Conservation (phyloP, 352 stramenopile genomes). For the Ophiocytium majus region DNA sequence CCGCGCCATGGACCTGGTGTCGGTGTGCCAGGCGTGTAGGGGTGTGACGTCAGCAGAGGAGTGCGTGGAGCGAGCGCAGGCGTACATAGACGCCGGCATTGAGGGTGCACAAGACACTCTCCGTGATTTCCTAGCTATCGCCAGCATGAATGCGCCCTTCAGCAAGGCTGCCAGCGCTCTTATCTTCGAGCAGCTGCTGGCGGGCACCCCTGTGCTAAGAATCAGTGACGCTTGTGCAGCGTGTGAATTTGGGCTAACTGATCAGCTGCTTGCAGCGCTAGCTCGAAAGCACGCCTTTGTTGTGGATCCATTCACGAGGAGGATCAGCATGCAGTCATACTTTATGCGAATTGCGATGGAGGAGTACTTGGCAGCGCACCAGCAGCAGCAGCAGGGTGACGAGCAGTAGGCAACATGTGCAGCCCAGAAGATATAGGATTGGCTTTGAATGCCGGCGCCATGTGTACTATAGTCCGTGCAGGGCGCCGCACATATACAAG, state of each 20-base stretch:
- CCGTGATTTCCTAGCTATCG: background rate
- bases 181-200: background rate
- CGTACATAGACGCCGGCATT: background rate
- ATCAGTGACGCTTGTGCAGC: background rate
- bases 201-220: background rate
- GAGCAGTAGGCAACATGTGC: background rate
- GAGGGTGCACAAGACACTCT: background rate
- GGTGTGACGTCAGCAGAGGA: background rate
- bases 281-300: background rate
- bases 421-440: too few species aligned
- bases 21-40: background rate
- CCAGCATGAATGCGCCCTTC: background rate
- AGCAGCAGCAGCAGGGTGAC: background rate
- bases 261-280: background rate
- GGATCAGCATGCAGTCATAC: background rate
- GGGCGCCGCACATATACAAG: too few species aligned
- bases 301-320: background rate
- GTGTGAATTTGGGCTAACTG: background rate
- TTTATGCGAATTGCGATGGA: background rate
- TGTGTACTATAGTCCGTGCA: too few species aligned
- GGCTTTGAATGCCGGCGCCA: too few species aligned
- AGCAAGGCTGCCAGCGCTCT: background rate
- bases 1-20: background rate
- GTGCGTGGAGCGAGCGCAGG: background rate
- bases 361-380: too few species aligned